phyloP scores from a whole-genome alignment of 2,329 filamentous ascomycete genomes.

The Stagonosporopsis tanaceti region DNA sequence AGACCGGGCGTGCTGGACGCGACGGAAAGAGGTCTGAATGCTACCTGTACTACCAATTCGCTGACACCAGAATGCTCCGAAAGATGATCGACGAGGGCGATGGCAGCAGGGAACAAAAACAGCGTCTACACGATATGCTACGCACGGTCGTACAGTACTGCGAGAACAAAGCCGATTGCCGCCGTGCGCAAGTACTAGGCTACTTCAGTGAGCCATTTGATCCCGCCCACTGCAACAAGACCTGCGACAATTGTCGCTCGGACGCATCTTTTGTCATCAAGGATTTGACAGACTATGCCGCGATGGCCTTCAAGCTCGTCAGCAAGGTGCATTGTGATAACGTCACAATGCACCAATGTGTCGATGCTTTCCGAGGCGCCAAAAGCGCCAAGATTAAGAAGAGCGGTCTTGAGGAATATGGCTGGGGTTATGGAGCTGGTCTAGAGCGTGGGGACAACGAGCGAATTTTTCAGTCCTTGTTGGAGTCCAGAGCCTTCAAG shows the following conservation, averaged over 20 bases:
- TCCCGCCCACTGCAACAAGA: constrained; percentile 72
- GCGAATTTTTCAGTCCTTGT: constrained; percentile 80
- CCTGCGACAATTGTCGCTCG: constrained; percentile 90
- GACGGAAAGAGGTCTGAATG: constrained; percentile 89
- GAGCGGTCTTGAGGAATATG: constrained; percentile 61
- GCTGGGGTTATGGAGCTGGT: constrained; percentile 70
- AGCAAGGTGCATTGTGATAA: constrained; percentile 62
- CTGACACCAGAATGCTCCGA: constrained; percentile 75
- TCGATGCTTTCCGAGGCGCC: constrained; percentile 82
- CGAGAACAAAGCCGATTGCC: constrained; percentile 87
- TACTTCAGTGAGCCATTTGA: constrained; percentile 93
- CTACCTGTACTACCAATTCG: constrained; percentile 86
- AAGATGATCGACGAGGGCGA: constrained; percentile 86
- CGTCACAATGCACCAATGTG: constrained; percentile 74
- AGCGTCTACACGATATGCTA: constrained; percentile 84
- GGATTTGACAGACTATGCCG: constrained; percentile 80
- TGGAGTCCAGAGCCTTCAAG: constrained; percentile 74
- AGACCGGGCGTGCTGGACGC: constrained; percentile 92
- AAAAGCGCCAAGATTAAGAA: constrained; percentile 66
- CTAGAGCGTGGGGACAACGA: constrained; percentile 80
- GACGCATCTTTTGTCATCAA: constrained; percentile 73
- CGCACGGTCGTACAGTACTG: constrained; percentile 86
- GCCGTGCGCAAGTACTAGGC: constrained; percentile 84
- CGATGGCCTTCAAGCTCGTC: constrained; percentile 74
- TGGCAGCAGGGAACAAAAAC: constrained; percentile 78